Base-by-base conservation (phyloP, 2,329 filamentous ascomycete genomes). In the Diplocarpon mali region DNA sequence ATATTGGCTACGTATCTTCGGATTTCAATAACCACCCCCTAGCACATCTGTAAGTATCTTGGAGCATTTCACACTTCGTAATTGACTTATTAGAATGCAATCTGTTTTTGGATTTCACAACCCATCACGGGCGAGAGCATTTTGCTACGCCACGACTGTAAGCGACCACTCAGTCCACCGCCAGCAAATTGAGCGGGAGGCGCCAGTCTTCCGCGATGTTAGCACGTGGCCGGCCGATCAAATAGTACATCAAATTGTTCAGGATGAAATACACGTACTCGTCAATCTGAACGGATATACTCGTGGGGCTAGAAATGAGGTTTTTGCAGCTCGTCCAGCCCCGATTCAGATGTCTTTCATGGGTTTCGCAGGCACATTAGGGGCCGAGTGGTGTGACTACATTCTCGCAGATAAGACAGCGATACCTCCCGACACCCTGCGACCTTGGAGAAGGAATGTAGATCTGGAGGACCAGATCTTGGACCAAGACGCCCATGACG, bases 341-440 rank as follows among this genome's bases (percentile, higher is more conserved):
- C 92, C 92, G 0, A 87, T 98, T 35, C 92, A 98, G 54, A 98
- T 98, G 92, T 95, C 92, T 0, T 98, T 98, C 59, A 98, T 98
- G 92, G 92, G 92, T 0, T 98, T 98, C 61, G 92, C 92, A 0
- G 92, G 92, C 9, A 95, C 90, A 0, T 69, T 98, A 1, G 92
- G 92, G 5, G 92, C 92, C 2, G 92, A 98, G 61, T 98, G 92
- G 92, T 98, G 92, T 56, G 92, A 98, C 62, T 98, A 98, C 59
- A 80, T 98, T 13, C 75, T 96, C 20, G 89, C 92, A 3, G 92
- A 98, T 59, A 72, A 83, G 40, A 90, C 83, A 1, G 88, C 92
- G 0, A 82, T 98, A 42, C 92, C 92, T 1, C 74, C 73, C 0
- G 76, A 80, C 20, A 95, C 90, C 0, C 69, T 96, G 24, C 78